Evolutionary conservation across 2,329 filamentous ascomycete genomes (phyloP).

Genomic region (Cadophora luteo-olivacea): DNA sequence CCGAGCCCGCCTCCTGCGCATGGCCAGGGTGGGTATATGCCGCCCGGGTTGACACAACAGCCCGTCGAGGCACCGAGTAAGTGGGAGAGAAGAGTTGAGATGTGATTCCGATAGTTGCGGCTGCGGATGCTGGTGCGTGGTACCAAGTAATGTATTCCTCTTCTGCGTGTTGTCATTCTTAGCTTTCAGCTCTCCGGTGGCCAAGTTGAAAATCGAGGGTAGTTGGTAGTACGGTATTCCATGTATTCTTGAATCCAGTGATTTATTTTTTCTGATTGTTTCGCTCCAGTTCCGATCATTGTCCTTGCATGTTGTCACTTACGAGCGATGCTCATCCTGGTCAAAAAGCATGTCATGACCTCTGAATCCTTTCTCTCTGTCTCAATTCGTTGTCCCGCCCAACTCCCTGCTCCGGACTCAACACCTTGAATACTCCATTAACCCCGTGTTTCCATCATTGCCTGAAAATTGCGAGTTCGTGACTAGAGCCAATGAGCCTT

Average conservation of each 20-base stretch:
- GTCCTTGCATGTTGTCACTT: background rate
- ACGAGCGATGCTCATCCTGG: too few relatives aligned
- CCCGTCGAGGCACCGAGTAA: slow-evolving; percentile 21
- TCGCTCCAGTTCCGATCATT: background rate
- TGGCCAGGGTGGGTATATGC: slow-evolving; percentile 18
- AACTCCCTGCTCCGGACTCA: too few relatives aligned
- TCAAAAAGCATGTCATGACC: too few relatives aligned
- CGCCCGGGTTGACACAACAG: slow-evolving; percentile 6
- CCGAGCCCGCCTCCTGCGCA: background rate
- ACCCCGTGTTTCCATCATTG: too few relatives aligned
- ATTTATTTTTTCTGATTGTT: background rate
- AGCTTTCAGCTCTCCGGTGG: background rate
- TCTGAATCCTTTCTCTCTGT: too few relatives aligned
- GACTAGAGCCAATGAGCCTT: too few relatives aligned
- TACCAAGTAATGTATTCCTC: background rate
- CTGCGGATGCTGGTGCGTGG: background rate
- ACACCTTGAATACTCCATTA: too few relatives aligned
- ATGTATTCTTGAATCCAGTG: background rate
- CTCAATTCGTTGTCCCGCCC: too few relatives aligned
- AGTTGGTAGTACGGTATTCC: background rate
- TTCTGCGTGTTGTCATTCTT: background rate
- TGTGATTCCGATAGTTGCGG: background rate
- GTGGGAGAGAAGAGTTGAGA: slow-evolving; percentile 21
- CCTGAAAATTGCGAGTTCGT: too few relatives aligned
- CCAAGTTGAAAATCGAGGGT: background rate